Evolutionary conservation across 2,329 filamentous ascomycete species (phyloP).

Genomic region (Scedosporium boydii): DNA sequence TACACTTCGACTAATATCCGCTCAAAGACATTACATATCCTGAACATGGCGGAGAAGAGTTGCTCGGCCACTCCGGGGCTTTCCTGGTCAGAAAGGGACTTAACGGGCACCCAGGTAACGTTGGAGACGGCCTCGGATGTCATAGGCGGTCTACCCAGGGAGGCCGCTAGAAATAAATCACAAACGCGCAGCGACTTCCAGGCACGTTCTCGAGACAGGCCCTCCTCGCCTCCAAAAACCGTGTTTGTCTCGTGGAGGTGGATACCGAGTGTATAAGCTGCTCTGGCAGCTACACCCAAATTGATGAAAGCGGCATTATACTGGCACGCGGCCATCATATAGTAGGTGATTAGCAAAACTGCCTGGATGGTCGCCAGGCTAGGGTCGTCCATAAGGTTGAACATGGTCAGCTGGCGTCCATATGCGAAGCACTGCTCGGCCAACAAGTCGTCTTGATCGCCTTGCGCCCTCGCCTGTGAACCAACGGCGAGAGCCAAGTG

Average conservation of each 20-base stretch:
- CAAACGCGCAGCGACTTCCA: conserved; percentile 7
- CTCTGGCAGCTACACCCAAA: background rate
- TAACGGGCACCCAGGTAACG: background rate
- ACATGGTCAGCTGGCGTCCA: background rate
- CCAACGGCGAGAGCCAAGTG: background rate
- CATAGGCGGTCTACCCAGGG: conserved; percentile 4
- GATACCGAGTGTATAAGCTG: conserved; percentile 3
- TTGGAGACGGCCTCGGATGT: conserved; percentile 5
- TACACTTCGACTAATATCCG: conserved; percentile 7
- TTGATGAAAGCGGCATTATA: background rate
- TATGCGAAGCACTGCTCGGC: conserved; percentile 1
- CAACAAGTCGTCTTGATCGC: background rate
- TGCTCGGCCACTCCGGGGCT: background rate
- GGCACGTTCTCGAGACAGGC: conserved; percentile 1
- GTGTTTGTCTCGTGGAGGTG: conserved; percentile 5
- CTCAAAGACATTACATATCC: conserved; percentile 5
- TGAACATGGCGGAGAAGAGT: conserved; percentile 5
- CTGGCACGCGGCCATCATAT: conserved; percentile 1
- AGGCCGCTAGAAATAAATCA: conserved; percentile 4
- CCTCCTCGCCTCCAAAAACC: conserved; percentile 1
- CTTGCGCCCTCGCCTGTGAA: background rate
- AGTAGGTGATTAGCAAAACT: background rate
- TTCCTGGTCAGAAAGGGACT: background rate
- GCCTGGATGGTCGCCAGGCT: conserved; percentile 1
- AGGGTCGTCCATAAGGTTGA: background rate